Conservation (phyloP, 192 early-diverging fungal genomes). For the Coemansia nantahalensis region DNA sequence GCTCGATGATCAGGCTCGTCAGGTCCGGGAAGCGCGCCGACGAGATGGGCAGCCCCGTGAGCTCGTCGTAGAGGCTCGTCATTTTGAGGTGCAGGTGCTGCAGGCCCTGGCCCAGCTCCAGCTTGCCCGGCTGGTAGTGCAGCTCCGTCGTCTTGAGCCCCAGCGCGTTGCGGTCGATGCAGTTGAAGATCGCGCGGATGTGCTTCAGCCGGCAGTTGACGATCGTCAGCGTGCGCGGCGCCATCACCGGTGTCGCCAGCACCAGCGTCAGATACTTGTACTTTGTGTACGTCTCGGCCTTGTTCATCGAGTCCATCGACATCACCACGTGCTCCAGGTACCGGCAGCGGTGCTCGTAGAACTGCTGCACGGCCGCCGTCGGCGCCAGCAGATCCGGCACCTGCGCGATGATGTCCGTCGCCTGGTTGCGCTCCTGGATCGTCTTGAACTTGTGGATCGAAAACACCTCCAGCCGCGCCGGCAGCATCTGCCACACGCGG, state of each 20-base stretch:
- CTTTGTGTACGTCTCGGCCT: conserved; percentile 51
- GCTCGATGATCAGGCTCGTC: conserved; percentile 49
- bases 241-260: conserved; percentile 45
- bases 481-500: conserved; percentile 53
- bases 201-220: conserved; percentile 52
- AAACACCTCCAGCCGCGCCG: conserved; percentile 45
- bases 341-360: conserved; percentile 49
- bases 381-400: conserved; percentile 47
- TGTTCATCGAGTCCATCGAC: conserved; percentile 54
- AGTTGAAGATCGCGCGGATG: conserved; percentile 49
- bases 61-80: conserved; percentile 48
- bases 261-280: conserved; percentile 51
- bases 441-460: conserved; percentile 50
- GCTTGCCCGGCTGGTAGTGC: conserved; percentile 42
- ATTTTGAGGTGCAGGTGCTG: conserved; percentile 50
- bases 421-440: conserved; percentile 48
- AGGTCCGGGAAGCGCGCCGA: conserved; percentile 39
- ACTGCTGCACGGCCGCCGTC: conserved; percentile 47
- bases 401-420: conserved; percentile 47
- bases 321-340: conserved; percentile 50
- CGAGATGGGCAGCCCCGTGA: conserved; percentile 41
- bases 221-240: conserved; percentile 46
- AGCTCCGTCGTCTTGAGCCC: conserved; percentile 33
- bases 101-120: conserved; percentile 36
- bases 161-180: conserved; percentile 51